Evolutionary conservation across 257 asterid species (phyloP).

Genomic region (Ajuga chamaepitys): DNA sequence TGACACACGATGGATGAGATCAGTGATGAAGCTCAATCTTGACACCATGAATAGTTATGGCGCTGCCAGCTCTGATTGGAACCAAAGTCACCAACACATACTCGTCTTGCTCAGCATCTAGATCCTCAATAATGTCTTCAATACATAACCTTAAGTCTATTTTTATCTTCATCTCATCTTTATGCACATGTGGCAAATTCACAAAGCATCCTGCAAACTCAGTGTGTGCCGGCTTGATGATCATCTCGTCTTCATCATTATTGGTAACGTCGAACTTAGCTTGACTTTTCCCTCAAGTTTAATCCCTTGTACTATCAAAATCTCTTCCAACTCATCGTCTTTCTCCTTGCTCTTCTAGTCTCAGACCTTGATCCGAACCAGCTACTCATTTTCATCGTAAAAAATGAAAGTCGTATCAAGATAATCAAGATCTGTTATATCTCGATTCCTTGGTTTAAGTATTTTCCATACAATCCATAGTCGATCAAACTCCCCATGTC

Average conservation of each 20-base stretch:
- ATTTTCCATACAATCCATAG: constrained; percentile 72
- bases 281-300: constrained; percentile 39
- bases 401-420: constrained; percentile 52
- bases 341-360: constrained; percentile 60
- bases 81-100: constrained; percentile 60
- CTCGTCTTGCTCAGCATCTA: constrained; percentile 55
- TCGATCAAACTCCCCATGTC: constrained; percentile 76
- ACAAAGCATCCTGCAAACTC: constrained; percentile 70
- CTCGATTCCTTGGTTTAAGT: constrained; percentile 56
- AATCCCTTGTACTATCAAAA: constrained; percentile 47
- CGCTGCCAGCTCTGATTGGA: constrained; percentile 38
- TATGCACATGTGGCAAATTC: constrained; percentile 54
- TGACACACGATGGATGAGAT: too few relatives aligned
- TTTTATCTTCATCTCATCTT: constrained; percentile 32
- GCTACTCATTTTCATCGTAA: constrained; percentile 62
- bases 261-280: constrained; percentile 56
- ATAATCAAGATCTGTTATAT: constrained; percentile 52
- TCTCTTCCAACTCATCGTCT: constrained; percentile 56
- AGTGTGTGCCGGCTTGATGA: constrained; percentile 32
- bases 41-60: constrained; percentile 29
- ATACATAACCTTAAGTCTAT: constrained; percentile 43
- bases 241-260: constrained; percentile 55
- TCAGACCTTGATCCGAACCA: constrained; percentile 69
- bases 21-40: constrained; percentile 52
- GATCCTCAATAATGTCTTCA: constrained; percentile 52